Evolutionary conservation across 2,329 filamentous ascomycete genomes (phyloP).

Genomic region (Arthrinium puccinioides): DNA sequence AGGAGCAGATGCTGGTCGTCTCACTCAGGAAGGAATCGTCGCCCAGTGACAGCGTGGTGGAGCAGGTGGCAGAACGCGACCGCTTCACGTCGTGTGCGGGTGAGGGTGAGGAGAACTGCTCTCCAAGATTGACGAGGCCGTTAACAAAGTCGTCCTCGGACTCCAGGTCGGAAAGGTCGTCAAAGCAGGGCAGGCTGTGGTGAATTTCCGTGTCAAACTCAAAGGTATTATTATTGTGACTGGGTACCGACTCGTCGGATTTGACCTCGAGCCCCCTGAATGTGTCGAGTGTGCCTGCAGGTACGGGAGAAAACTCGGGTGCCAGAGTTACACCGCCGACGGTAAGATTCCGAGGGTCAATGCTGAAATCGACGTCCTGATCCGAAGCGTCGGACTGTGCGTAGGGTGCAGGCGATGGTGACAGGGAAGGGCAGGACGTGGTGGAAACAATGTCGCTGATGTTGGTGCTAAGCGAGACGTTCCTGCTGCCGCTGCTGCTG

Average conservation of each 20-base stretch:
- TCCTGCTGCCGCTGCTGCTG: too few species aligned
- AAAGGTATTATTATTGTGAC: too few species aligned
- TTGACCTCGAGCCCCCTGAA: slow-evolving; percentile 42
- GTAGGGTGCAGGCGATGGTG: slow-evolving; percentile 77
- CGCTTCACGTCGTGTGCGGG: slow-evolving; percentile 60
- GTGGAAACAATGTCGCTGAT: slow-evolving; percentile 65
- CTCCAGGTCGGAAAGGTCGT: slow-evolving; percentile 83
- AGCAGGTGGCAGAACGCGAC: slow-evolving; percentile 61
- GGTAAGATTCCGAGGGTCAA: slow-evolving; percentile 79
- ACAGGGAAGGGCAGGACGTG: slow-evolving; percentile 76
- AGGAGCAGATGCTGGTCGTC: slow-evolving; percentile 60
- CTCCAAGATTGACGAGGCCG: slow-evolving; percentile 61
- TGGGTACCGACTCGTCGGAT: slow-evolving; percentile 25
- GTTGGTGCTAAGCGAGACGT: slow-evolving; percentile 56
- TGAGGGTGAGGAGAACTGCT: too few species aligned
- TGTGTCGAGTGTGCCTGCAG: slow-evolving; percentile 60
- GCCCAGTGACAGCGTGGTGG: slow-evolving; percentile 58
- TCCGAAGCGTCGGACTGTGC: slow-evolving; percentile 62
- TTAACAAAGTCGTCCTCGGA: slow-evolving; percentile 82
- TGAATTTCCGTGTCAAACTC: slow-evolving; percentile 43
- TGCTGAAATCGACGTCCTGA: slow-evolving; percentile 73
- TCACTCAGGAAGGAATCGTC: slow-evolving; percentile 72
- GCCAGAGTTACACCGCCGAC: slow-evolving; percentile 50
- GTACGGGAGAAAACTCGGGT: slow-evolving; percentile 58
- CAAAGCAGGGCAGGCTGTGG: slow-evolving; percentile 64